A percentile compares a stretch with the other conserved stretches of the same genome.
phyloP scores from a whole-genome alignment of 2,329 filamentous ascomycete genomes.

The Monosporascus sp. region DNA sequence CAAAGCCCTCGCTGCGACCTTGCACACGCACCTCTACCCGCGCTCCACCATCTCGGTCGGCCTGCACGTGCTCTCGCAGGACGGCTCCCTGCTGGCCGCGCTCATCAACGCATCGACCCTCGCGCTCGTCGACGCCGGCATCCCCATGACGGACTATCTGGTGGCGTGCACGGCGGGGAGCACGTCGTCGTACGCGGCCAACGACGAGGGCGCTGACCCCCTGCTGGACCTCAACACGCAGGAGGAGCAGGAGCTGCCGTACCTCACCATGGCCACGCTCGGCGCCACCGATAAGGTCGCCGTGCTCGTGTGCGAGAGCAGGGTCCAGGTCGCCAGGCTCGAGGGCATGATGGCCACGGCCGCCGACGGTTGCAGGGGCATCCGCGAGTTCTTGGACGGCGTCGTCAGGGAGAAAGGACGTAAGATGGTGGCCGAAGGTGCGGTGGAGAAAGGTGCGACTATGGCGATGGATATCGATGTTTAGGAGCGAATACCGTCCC shows the following conservation, averaged over 20 bases:
- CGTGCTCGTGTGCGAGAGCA: conserved; percentile 79
- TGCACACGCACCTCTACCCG: conserved; percentile 86
- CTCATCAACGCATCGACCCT: conserved; percentile 89
- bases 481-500: neutral
- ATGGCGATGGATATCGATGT: conserved; percentile 48
- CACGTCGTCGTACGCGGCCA: conserved; percentile 59
- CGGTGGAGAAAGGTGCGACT: conserved; percentile 42
- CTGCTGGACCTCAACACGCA: conserved; percentile 72
- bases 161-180: conserved; percentile 83
- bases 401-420: conserved; percentile 69
- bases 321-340: conserved; percentile 73
- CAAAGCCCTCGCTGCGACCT: conserved; percentile 67
- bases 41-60: conserved; percentile 79
- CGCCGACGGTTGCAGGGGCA: conserved; percentile 84
- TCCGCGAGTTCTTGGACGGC: conserved; percentile 73
- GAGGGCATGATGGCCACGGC: conserved; percentile 93
- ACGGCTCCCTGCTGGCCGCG: conserved; percentile 84
- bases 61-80: conserved; percentile 82
- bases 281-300: conserved; percentile 70
- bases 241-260: conserved; percentile 85
- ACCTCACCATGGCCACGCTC: conserved; percentile 77
- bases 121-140: conserved; percentile 87
- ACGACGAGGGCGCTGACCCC: conserved; percentile 68
- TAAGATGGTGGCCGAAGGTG: conserved; percentile 55
- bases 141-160: conserved; percentile 92